phyloP scores from a whole-genome alignment of 2,329 filamentous ascomycete genomes.

The Orbilia oligospora region DNA sequence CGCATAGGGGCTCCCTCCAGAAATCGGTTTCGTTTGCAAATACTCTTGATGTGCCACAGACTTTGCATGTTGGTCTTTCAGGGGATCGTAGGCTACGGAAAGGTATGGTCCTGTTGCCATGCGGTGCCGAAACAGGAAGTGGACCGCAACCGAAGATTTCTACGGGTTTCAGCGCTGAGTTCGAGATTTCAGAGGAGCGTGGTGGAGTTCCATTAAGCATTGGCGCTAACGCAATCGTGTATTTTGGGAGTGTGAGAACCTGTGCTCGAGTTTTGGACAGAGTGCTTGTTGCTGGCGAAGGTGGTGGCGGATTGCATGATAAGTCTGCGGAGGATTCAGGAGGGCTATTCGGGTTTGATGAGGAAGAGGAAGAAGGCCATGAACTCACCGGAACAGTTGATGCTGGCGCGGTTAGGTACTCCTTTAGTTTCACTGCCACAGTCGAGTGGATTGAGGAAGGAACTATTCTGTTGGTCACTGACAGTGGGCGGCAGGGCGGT shows the following conservation, averaged over 20 bases:
- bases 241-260: conserved; percentile 87
- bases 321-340: conserved; percentile 68
- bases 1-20: conserved; percentile 64
- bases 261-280: conserved; percentile 80
- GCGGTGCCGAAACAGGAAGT: conserved; percentile 68
- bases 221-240: conserved; percentile 82
- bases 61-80: conserved; percentile 42
- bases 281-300: conserved; percentile 44
- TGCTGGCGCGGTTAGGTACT: conserved; percentile 46
- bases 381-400: not conserved
- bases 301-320: conserved; percentile 64
- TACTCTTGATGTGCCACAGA: conserved; percentile 42
- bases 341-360: conserved; percentile 74
- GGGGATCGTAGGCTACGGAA: conserved; percentile 72
- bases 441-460: conserved; percentile 64
- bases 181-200: conserved; percentile 73
- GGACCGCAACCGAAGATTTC: conserved; percentile 74
- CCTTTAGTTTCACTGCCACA: conserved; percentile 55
- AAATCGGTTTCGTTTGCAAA: conserved; percentile 69
- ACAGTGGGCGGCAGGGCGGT: conserved; percentile 60
- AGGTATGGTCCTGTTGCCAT: conserved; percentile 84
- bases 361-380: conserved; percentile 64
- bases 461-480: conserved; percentile 63
- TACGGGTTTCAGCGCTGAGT: conserved; percentile 79
- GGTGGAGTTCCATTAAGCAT: conserved; percentile 71